Evolutionary conservation across 306 rosid species (phyloP).

Genomic region (Trichosanthes truncata): DNA sequence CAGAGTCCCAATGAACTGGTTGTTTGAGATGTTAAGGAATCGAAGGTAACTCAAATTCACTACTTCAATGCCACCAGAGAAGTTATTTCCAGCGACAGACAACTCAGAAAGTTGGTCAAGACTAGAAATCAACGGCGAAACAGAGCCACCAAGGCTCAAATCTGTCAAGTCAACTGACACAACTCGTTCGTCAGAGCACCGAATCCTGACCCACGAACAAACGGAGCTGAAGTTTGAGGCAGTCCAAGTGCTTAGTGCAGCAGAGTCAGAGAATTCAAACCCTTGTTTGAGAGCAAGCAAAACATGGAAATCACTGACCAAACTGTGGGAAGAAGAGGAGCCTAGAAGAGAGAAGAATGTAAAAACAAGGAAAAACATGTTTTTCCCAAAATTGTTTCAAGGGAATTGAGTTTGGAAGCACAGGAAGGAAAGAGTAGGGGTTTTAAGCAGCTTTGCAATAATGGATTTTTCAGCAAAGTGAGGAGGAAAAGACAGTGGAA

Average conservation of each 20-base stretch:
- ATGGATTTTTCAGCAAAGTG: constrained; percentile 29
- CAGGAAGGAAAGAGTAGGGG: constrained; percentile 31
- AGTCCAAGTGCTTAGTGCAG: constrained; percentile 45
- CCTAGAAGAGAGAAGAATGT: constrained; percentile 45
- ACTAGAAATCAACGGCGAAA: constrained; percentile 42
- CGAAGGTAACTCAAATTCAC: constrained; percentile 38
- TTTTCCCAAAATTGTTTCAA: constrained; percentile 20
- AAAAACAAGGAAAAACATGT: constrained; percentile 42
- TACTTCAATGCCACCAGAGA: constrained; percentile 49
- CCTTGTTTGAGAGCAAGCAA: constrained; percentile 46
- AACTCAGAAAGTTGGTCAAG: constrained; percentile 55
- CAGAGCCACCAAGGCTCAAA: constrained; percentile 45
- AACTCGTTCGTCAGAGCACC: constrained; percentile 49
- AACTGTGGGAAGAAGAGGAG: constrained; percentile 42
- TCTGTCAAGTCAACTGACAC: constrained; percentile 53
- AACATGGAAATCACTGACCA: constrained; percentile 52
- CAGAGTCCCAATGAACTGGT: constrained; percentile 50
- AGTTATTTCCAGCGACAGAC: constrained; percentile 68
- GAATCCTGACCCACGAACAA: constrained; percentile 68
- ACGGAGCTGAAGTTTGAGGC: constrained; percentile 36
- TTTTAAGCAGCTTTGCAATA: constrained; percentile 31
- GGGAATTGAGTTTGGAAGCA: constrained; percentile 44
- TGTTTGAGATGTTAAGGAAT: constrained; percentile 66
- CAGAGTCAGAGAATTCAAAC: constrained; percentile 46
- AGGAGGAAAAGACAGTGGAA: constrained; percentile 41